Base-by-base conservation (phyloP, 2,329 filamentous ascomycete species). In the Ophiostoma sp. region DNA sequence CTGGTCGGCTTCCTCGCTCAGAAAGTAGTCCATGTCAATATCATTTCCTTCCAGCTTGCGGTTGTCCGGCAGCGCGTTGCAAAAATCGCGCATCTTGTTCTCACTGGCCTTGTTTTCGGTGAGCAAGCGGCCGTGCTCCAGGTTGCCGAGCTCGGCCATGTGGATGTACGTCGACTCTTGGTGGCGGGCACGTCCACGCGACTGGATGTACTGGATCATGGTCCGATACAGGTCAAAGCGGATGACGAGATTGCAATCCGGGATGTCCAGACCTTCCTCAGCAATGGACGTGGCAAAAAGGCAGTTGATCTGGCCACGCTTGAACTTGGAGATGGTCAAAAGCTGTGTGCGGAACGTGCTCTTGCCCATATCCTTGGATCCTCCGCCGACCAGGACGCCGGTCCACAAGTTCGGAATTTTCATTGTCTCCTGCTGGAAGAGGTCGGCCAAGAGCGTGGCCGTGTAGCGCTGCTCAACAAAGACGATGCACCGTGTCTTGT, bases 161-260 rank as follows among this genome's bases (percentile, higher is more conserved):
- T 93, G 93, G 45, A 95, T 87, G 80, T 95, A 98, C 75, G 88
- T 90, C 0, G 96, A 98, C 72, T 91, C 87, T 0, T 83, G 81
- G 78, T 94, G 92, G 52, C 96, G 88, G 15, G 96, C 96, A 71
- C 96, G 89, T 0, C 96, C 96, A 75, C 94, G 89, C 17, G 95
- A 98, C 80, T 99, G 96, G 25, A 98, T 91, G 79, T 98, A 98
- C 79, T 97, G 93, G 70, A 98, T 98, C 81, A 97, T 90, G 0
- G 95, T 98, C 12, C 87, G 86, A 81, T 94, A 97, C 2, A 97
- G 87, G 79, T 98, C 94, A 78, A 98, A 99, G 1, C 95, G 83
- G 74, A 92, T 85, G 39, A 92, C 84, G 0, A 91, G 79, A 76
- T 92, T 91, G 80, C 90, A 92, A 72, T 91, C 88, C 0, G 90